These are phyloP conservation scores for Aquilaria malaccensis DNA, from an alignment of 345 rosid species.

Conservation along the genomic window DNA sequence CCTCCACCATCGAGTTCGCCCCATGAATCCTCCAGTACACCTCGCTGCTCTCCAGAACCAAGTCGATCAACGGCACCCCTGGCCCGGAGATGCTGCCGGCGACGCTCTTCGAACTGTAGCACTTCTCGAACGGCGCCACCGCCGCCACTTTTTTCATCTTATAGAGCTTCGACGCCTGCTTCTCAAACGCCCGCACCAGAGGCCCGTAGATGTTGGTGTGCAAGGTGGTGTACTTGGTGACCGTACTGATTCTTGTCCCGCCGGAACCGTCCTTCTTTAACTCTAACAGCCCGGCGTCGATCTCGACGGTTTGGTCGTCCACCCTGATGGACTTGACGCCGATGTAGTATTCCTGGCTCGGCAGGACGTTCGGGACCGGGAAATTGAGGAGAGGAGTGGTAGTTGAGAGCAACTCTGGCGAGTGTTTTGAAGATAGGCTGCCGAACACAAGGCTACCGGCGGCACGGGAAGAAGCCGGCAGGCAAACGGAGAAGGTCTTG, in stretches of 20 bases:
- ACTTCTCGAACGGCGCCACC: constrained; percentile 22
- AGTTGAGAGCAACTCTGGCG: constrained; percentile 12
- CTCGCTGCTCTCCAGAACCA: constrained; percentile 16
- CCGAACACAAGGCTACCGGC: constrained; percentile 13
- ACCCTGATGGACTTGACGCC: constrained; percentile 20
- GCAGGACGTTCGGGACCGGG: no score
- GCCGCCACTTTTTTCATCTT: constrained; percentile 6
- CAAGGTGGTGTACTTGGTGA: constrained; percentile 21
- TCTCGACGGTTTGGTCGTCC: constrained; percentile 7
- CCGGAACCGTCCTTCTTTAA: constrained; percentile 8
- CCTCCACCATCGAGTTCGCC: constrained; percentile 26
- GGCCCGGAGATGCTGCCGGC: constrained; percentile 10
- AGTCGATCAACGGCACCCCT: constrained; percentile 21
- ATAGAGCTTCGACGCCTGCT: not conserved
- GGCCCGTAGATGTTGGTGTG: constrained; percentile 24
- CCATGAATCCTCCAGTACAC: constrained; percentile 32
- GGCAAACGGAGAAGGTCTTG: constrained; percentile 11
- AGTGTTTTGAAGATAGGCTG: constrained; percentile 3
- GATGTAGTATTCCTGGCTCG: constrained; percentile 15
- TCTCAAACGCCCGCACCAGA: constrained; percentile 7
- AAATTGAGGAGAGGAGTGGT: not conserved
- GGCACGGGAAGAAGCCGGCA: constrained; percentile 15
- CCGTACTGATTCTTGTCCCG: constrained; percentile 22
- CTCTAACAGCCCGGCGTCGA: constrained; percentile 1
- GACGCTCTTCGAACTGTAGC: constrained; percentile 16